A percentile compares a stretch with the other conserved stretches of the same genome.
Conservation (phyloP, 768 basidiomycete genomes). For the Crepidotus variabilis region DNA sequence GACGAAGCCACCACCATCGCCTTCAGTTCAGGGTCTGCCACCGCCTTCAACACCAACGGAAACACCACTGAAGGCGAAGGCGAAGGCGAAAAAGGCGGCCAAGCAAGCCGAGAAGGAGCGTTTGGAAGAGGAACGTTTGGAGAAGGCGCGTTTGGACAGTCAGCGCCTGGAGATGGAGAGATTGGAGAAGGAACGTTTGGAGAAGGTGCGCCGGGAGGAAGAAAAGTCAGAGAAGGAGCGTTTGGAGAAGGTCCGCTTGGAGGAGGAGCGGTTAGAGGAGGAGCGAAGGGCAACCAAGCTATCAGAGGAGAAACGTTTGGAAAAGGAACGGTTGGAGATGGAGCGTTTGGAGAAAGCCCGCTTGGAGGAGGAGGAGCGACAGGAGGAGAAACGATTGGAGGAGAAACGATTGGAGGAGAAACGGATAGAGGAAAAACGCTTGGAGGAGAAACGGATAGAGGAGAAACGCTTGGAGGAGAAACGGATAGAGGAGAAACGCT, state of each 20-base stretch:
- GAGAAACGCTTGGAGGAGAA: constrained; percentile 6
- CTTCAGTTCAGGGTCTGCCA: constrained; percentile 1
- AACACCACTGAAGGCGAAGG: constrained; percentile 4
- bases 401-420: not conserved
- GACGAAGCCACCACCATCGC: constrained; percentile 7
- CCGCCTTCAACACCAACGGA: constrained; percentile 10
- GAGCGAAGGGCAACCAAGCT: not conserved
- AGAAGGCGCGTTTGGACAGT: not conserved
- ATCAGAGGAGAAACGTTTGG: constrained; percentile 1
- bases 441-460: not conserved
- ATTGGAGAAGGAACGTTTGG: not conserved
- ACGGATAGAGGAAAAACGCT: not conserved
- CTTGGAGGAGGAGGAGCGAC: not conserved
- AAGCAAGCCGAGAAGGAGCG: constrained; percentile 4
- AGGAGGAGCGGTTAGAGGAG: not conserved
- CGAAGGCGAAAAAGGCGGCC: constrained; percentile 5
- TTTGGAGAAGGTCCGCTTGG: not conserved
- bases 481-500: constrained; percentile 3
- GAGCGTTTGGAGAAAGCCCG: not conserved
- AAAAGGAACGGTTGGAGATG: constrained; percentile 8
- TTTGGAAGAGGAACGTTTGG: constrained; percentile 5
- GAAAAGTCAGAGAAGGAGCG: constrained; percentile 4
- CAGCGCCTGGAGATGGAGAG: not conserved
- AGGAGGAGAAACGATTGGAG: not conserved
- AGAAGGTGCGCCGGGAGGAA: constrained; percentile 1